Evolutionary conservation across 768 basidiomycete species (phyloP).

Genomic region (Collybia sordida): DNA sequence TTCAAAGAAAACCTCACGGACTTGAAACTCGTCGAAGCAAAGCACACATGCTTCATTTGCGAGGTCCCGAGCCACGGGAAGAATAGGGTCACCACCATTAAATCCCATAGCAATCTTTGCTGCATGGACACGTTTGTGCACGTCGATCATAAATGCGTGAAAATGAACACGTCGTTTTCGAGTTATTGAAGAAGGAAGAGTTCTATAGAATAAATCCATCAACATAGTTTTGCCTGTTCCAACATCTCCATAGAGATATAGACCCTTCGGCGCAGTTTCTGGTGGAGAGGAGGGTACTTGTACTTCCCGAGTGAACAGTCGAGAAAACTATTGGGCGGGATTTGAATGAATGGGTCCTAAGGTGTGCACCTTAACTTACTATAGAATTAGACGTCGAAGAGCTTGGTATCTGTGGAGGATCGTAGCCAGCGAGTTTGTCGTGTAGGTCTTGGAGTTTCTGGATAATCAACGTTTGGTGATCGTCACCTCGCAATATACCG

Average conservation of each 20-base stretch:
- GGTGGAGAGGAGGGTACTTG: slow-evolving; percentile 40
- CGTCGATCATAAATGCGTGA: slow-evolving; percentile 99
- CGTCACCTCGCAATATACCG: slow-evolving; percentile 67
- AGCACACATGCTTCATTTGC: slow-evolving; percentile 83
- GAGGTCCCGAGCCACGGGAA: slow-evolving; percentile 83
- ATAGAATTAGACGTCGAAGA: slow-evolving; percentile 35
- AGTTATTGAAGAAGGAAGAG: slow-evolving; percentile 64
- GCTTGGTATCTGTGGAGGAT: slow-evolving; percentile 63
- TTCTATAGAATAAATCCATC: slow-evolving; percentile 95
- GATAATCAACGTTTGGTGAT: slow-evolving; percentile 84
- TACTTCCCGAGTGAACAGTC: slow-evolving; percentile 41
- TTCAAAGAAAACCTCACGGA: slow-evolving; percentile 30
- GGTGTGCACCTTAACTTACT: slow-evolving; percentile 26
- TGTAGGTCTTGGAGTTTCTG: slow-evolving; percentile 80
- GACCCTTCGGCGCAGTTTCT: slow-evolving; percentile 69
- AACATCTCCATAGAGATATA: slow-evolving; percentile 96
- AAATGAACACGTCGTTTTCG: slow-evolving; percentile 93
- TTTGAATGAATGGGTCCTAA: slow-evolving; percentile 23
- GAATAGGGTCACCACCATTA: slow-evolving; percentile 77
- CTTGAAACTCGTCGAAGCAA: slow-evolving; percentile 99
- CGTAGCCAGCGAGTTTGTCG: slow-evolving; percentile 65
- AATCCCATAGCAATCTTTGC: slow-evolving; percentile 72
- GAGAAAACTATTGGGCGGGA: slow-evolving; percentile 37
- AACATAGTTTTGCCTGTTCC: slow-evolving; percentile 99
- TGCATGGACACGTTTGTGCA: slow-evolving; percentile 88